Evolutionary conservation across 495 filamentous ascomycete genomes (phyloP).

Genomic region (Trichoderma reesei): DNA sequence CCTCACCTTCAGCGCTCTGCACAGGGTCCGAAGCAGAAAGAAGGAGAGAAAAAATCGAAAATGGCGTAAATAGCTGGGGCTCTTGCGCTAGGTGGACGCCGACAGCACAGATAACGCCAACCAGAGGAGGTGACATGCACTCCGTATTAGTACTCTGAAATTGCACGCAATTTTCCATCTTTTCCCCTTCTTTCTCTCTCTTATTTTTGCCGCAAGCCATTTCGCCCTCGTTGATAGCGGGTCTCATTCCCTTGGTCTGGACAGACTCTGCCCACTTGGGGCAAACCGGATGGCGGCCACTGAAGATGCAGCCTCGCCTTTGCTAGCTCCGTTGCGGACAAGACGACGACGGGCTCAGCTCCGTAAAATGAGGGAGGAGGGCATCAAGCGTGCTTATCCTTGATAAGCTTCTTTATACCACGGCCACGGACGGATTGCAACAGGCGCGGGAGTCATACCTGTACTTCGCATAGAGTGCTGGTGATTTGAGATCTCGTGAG

Average conservation of each 20-base stretch:
- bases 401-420: neutral
- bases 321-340: neutral
- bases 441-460: neutral
- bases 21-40: neutral
- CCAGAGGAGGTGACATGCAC: neutral
- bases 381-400: neutral
- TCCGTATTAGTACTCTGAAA: too few relatives aligned
- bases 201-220: neutral
- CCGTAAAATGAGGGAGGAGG: neutral
- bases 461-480: neutral
- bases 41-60: neutral
- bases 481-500: constrained; percentile 3
- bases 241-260: neutral
- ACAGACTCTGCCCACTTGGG: neutral
- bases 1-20: neutral
- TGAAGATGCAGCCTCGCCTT: neutral
- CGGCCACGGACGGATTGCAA: neutral
- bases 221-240: neutral
- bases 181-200: too few relatives aligned
- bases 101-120: neutral
- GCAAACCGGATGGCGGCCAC: neutral
- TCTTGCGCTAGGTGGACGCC: constrained; percentile 8
- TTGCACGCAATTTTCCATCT: neutral
- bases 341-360: neutral
- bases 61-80: constrained; percentile 6